These are phyloP conservation scores for Dryadomyces quercus-mongolicae DNA, from an alignment of 2,329 filamentous ascomycete species.

Conservation along the genomic window DNA sequence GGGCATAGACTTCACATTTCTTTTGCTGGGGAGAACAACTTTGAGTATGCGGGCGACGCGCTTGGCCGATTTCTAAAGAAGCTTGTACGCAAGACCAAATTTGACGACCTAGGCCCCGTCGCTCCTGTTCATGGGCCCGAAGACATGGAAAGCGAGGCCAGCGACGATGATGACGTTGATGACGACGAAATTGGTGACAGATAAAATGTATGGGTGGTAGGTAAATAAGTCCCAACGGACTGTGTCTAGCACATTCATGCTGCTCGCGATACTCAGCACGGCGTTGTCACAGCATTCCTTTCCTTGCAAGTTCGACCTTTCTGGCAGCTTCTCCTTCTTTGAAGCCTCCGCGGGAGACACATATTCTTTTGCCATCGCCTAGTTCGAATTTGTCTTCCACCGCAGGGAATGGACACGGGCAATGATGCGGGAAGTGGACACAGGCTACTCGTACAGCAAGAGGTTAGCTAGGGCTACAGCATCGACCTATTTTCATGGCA, in stretches of 20 bases:
- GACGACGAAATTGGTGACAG: background rate
- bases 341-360: constrained; percentile 64
- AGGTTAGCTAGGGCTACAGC: background rate
- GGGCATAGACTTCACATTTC: background rate
- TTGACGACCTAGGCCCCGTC: background rate
- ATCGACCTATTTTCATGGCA: background rate
- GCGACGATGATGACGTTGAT: background rate
- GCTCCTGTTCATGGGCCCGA: no score
- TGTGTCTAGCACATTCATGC: no score
- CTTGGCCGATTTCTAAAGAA: background rate
- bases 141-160: background rate
- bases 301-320: constrained; percentile 70
- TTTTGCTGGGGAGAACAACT: background rate
- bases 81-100: background rate
- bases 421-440: constrained; percentile 94
- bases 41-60: background rate
- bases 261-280: no score
- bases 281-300: constrained; percentile 58
- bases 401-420: constrained; percentile 72
- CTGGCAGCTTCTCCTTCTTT: constrained; percentile 57
- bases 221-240: no score
- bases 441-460: constrained; percentile 42
- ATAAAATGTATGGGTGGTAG: background rate
- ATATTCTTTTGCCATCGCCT: constrained; percentile 60
- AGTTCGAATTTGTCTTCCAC: constrained; percentile 70